Conservation (phyloP, 805 yeast species). For the Saturnispora halmiae region DNA sequence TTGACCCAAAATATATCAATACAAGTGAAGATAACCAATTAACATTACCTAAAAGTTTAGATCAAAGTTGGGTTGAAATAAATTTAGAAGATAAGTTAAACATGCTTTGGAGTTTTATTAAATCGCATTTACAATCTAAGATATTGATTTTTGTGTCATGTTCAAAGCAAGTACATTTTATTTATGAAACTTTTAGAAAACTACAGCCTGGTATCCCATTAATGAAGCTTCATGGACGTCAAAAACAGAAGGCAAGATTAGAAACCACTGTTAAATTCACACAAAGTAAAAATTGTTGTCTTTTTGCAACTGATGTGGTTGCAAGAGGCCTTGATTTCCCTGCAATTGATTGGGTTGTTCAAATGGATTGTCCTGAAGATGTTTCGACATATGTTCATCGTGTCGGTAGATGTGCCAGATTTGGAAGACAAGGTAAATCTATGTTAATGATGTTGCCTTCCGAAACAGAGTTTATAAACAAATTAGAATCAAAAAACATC, state of each 20-base stretch:
- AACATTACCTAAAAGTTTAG: constrained; percentile 70
- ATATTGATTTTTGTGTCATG: constrained; percentile 79
- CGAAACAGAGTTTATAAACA: constrained; percentile 69
- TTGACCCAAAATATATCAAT: constrained; percentile 52
- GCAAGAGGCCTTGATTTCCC: constrained; percentile 93
- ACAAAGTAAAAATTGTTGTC: constrained; percentile 68
- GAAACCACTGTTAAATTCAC: constrained; percentile 76
- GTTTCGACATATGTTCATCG: constrained; percentile 83
- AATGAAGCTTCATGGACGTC: constrained; percentile 80
- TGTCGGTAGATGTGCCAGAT: constrained; percentile 85
- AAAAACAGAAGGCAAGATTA: constrained; percentile 79
- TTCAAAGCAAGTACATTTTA: constrained; percentile 84
- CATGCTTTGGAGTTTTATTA: constrained; percentile 75
- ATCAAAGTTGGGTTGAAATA: constrained; percentile 70
- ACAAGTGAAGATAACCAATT: constrained; percentile 28
- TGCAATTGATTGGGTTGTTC: constrained; percentile 91
- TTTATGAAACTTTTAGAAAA: constrained; percentile 77
- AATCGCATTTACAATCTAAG: constrained; percentile 71
- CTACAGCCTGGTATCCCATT: constrained; percentile 88
- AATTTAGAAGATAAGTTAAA: constrained; percentile 77
- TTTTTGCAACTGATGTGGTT: constrained; percentile 84
- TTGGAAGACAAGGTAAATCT: constrained; percentile 77
- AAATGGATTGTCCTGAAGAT: constrained; percentile 87
- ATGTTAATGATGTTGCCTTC: constrained; percentile 73
- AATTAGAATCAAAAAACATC: constrained; percentile 54